A percentile compares a stretch with the other conserved stretches of the same genome.
Conservation (phyloP, 371 early-diverging fungal genomes). For the Mortierella sp. region DNA sequence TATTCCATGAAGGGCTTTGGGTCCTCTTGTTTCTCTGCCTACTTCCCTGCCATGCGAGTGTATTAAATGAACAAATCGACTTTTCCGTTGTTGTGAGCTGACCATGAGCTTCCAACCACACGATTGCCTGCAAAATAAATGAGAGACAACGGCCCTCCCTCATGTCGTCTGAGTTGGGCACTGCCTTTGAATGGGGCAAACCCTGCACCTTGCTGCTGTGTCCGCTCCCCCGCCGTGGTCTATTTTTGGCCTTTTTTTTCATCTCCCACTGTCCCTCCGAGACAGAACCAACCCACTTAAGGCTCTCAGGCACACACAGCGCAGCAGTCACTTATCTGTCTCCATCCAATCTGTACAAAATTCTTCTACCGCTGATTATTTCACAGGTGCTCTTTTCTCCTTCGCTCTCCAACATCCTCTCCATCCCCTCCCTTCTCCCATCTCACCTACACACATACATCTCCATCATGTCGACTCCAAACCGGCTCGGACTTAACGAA, state of each 20-base stretch:
- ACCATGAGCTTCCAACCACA: neutral
- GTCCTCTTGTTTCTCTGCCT: no score
- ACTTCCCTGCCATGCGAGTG: no score
- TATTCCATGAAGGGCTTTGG: no score
- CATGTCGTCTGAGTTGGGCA: neutral
- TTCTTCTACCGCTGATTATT: neutral
- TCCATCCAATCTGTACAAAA: neutral
- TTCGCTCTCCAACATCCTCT: neutral
- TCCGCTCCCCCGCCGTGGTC: neutral
- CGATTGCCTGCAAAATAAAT: neutral
- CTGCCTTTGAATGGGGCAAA: neutral
- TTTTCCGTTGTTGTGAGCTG: no score
- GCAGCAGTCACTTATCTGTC: constrained; percentile 6
- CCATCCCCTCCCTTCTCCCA: neutral
- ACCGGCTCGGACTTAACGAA: constrained; percentile 19
- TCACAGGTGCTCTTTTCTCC: neutral
- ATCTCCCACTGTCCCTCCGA: neutral
- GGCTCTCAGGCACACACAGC: constrained; percentile 4
- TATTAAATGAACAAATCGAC: no score
- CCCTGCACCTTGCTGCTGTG: no score
- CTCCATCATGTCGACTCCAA: constrained; percentile 9
- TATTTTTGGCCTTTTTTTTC: constrained; percentile 6
- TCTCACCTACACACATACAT: neutral
- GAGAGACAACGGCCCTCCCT: neutral
- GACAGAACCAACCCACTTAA: neutral